Evolutionary conservation across 106 monocot genomes (phyloP), one percentile per base, ranked within the genome.

Genomic region (Vanilla planifolia): DNA sequence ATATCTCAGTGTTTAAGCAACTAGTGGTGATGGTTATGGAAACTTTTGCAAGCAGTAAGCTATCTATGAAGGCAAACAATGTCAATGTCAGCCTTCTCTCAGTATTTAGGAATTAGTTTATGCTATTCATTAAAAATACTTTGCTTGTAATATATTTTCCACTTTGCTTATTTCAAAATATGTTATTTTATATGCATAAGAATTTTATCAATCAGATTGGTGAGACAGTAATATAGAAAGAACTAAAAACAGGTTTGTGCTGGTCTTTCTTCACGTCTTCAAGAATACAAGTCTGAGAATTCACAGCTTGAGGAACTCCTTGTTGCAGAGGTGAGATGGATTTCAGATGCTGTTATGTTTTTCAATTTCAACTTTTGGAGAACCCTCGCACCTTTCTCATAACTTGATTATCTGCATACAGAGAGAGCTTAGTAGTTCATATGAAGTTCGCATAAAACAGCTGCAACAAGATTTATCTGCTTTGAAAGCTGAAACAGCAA

Each of bases 211-310:
- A 4, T 45, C 9, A 0, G 0, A 0, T 48, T 48, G 10, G 7
- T 1, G 48, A 48, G 21, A 48, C 6, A n/a, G n/a, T 48, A 48
- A 48, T 9, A 53, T n/a, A 25, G 51, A 35, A 37, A 45, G 23
- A 60, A 44, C 33, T 57, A 25, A 67, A 24, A 51, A 51, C 61
- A 96, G 95, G 86, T 96, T 69, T 96, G 95, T 87, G 84, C 90
- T 77, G 90, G 90, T 33, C 84, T 96, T 33, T 90, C 90, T 48
- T 87, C 95, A 36, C 95, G 95, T 61, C 95, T 96, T 80, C 95
- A 96, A 72, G 95, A 90, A 47, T 96, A 90, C 70, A 96, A 89
- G 53, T 73, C 90, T 43, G 95, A 96, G 67, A 96, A 96, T 79
- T 71, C 90, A 62, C 95, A 96, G 51, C 66, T 96, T 30, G 95